Evolutionary conservation across 345 rosid species (phyloP).

Genomic region (Gossypium bickii): DNA sequence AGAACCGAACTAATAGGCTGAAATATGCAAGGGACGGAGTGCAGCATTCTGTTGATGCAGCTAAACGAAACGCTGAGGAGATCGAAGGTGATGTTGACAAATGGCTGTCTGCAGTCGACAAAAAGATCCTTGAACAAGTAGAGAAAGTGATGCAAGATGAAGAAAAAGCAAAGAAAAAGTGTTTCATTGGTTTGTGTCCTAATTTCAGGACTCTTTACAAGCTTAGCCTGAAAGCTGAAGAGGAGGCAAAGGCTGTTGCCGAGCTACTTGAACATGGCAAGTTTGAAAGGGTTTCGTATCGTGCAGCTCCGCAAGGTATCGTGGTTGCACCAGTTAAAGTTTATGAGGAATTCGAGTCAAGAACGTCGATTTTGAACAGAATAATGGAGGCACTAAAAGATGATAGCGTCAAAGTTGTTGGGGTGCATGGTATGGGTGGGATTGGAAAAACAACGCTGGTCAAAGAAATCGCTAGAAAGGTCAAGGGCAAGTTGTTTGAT

Average conservation of each 20-base stretch:
- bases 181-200: too few species aligned
- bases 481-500: too few species aligned
- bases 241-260: too few species aligned
- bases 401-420: neutral
- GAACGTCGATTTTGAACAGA: neutral
- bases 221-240: too few species aligned
- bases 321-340: neutral
- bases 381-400: neutral
- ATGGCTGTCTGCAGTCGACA: neutral
- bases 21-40: too few species aligned
- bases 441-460: too few species aligned
- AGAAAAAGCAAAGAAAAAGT: too few species aligned
- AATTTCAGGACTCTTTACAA: too few species aligned
- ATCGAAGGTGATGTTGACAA: neutral
- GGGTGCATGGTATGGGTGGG: too few species aligned
- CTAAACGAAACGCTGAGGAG: neutral
- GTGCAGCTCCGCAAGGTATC: neutral
- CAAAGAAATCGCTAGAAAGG: too few species aligned
- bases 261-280: neutral
- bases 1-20: neutral
- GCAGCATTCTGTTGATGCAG: too few species aligned
- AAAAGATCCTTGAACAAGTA: neutral
- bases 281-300: neutral
- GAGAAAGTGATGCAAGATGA: too few species aligned
- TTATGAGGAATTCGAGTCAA: neutral